phyloP scores from a whole-genome alignment of 495 filamentous ascomycete genomes.

The Penicillium waksmanii region DNA sequence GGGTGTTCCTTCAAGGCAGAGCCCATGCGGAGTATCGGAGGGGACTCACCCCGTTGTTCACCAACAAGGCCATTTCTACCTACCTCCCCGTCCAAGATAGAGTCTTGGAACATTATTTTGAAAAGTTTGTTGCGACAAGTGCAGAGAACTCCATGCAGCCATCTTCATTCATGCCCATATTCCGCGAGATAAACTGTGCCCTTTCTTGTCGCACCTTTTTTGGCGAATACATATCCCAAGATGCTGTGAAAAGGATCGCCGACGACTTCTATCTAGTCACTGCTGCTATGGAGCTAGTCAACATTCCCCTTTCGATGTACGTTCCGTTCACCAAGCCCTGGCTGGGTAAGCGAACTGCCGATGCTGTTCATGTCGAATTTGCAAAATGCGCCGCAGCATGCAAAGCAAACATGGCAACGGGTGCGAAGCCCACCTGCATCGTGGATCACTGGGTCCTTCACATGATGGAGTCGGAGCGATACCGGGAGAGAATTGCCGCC shows the following conservation, averaged over 20 bases:
- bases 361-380: constrained; percentile 85
- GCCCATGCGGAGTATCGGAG: constrained; percentile 90
- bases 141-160: constrained; percentile 62
- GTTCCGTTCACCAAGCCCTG: constrained; percentile 92
- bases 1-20: constrained; percentile 93
- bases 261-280: constrained; percentile 95
- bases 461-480: constrained; percentile 78
- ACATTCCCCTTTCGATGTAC: constrained; percentile 81
- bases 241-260: constrained; percentile 85
- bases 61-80: constrained; percentile 76
- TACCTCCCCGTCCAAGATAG: constrained; percentile 90
- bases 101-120: constrained; percentile 81
- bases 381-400: constrained; percentile 83
- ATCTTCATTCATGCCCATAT: constrained; percentile 77
- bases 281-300: constrained; percentile 90
- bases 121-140: constrained; percentile 69
- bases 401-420: constrained; percentile 83
- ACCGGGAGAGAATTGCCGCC: constrained; percentile 64
- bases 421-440: constrained; percentile 80
- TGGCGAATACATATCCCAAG: constrained; percentile 45
- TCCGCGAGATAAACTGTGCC: constrained; percentile 91
- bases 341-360: constrained; percentile 86
- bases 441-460: constrained; percentile 86
- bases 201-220: constrained; percentile 71
- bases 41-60: constrained; percentile 88